Conservation (phyloP, 495 filamentous ascomycete species). For the Hypoxylon fragiforme region DNA sequence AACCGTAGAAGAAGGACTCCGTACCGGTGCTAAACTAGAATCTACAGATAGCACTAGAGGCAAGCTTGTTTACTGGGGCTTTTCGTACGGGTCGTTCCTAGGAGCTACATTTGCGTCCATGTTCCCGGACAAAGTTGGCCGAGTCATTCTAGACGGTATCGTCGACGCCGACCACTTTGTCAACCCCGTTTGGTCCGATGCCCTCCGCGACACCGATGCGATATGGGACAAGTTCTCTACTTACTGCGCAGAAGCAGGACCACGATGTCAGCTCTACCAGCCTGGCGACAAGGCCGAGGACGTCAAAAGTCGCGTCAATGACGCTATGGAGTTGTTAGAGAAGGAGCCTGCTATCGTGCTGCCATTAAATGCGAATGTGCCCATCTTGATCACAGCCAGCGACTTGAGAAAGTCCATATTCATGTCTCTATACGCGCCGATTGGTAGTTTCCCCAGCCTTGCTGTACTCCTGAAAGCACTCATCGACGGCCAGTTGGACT, state of each 20-base stretch:
- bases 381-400: constrained; percentile 39
- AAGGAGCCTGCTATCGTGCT: constrained; percentile 53
- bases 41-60: constrained; percentile 28
- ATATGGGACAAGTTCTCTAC: constrained; percentile 44
- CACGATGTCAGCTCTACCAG: constrained; percentile 40
- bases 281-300: constrained; percentile 42
- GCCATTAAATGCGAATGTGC: constrained; percentile 35
- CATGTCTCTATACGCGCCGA: constrained; percentile 41
- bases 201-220: constrained; percentile 47
- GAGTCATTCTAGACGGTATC: constrained; percentile 46
- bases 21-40: constrained; percentile 1
- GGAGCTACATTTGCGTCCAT: constrained; percentile 55
- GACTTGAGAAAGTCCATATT: constrained; percentile 44
- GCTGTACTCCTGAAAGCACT: constrained; percentile 35
- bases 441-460: constrained; percentile 35
- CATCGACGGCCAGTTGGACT: constrained; percentile 16
- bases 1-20: background rate
- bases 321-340: constrained; percentile 44
- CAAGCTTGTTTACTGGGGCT: constrained; percentile 62
- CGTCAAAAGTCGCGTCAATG: constrained; percentile 48
- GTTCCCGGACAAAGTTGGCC: constrained; percentile 49
- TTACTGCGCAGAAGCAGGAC: constrained; percentile 41
- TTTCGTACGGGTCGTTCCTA: constrained; percentile 63
- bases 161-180: constrained; percentile 47
- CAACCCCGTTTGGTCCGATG: constrained; percentile 37